Conservation (phyloP, 352 stramenopile species). For the Pythium vanterpoolii region DNA sequence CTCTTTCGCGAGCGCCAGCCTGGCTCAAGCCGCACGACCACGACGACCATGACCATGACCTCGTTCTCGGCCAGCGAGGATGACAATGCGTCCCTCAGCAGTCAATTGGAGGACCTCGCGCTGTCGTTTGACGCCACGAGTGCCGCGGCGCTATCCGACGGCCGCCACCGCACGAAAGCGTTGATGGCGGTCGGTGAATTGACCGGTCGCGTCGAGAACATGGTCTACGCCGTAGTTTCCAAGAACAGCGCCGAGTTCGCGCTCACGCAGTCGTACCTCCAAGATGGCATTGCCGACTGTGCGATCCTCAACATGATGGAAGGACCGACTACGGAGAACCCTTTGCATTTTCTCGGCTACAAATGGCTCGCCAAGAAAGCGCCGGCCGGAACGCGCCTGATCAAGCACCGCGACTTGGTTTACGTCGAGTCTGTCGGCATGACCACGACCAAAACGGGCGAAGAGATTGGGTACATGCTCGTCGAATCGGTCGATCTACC, state of each 20-base stretch:
- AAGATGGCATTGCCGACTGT: constrained; percentile 62
- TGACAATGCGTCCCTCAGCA: neutral
- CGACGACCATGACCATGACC: neutral
- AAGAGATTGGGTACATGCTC: constrained; percentile 62
- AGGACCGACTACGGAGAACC: constrained; percentile 33
- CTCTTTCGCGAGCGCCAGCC: constrained; percentile 13
- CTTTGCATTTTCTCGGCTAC: constrained; percentile 63
- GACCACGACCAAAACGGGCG: constrained; percentile 33
- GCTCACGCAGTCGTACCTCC: constrained; percentile 50
- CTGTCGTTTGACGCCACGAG: constrained; percentile 30
- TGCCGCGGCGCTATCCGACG: constrained; percentile 1
- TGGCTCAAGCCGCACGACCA: neutral
- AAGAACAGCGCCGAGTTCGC: constrained; percentile 54
- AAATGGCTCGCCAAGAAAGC: constrained; percentile 65
- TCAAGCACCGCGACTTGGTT: constrained; percentile 55
- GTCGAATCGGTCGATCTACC: constrained; percentile 67
- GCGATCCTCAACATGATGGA: constrained; percentile 58
- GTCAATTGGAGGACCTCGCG: constrained; percentile 18
- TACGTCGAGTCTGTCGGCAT: constrained; percentile 59
- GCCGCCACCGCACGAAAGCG: neutral
- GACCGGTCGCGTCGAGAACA: constrained; percentile 47
- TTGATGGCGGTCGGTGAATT: constrained; percentile 50
- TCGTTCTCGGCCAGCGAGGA: constrained; percentile 5
- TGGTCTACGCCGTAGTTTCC: constrained; percentile 50
- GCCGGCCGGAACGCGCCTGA: constrained; percentile 32